These are phyloP conservation scores for Ophiorrhiza pumila DNA, from an alignment of 257 asterid genomes.

Conservation along the genomic window DNA sequence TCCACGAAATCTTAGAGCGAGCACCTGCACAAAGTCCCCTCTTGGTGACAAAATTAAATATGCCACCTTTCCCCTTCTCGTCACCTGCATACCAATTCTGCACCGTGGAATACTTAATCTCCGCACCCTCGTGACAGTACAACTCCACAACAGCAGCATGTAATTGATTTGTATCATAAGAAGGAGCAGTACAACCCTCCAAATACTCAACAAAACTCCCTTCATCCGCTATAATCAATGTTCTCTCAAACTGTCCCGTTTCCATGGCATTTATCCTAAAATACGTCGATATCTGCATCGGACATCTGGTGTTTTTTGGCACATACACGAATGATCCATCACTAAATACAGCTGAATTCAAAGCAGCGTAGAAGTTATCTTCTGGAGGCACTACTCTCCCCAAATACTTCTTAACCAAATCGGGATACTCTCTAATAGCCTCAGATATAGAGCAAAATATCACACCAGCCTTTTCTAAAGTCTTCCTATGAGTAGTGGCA, in stretches of 20 bases:
- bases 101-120: conserved; percentile 89
- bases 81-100: conserved; percentile 99
- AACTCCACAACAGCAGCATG: conserved; percentile 97
- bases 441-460: conserved; percentile 95
- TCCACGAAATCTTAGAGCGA: conserved; percentile 87
- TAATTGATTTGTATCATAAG: conserved; percentile 82
- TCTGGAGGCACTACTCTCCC: conserved; percentile 87
- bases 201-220: conserved; percentile 91
- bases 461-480: conserved; percentile 78
- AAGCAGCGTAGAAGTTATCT: conserved; percentile 78
- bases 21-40: conserved; percentile 85
- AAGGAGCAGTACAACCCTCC: conserved; percentile 99
- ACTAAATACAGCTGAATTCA: conserved; percentile 91
- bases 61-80: conserved; percentile 83
- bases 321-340: conserved; percentile 95
- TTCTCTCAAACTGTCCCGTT: conserved; percentile 97
- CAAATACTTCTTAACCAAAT: conserved; percentile 65
- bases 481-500: conserved; percentile 87
- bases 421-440: conserved; percentile 82
- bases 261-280: conserved; percentile 96
- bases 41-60: conserved; percentile 85
- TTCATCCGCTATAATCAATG: conserved; percentile 85
- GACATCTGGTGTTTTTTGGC: conserved; percentile 81
- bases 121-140: conserved; percentile 74
- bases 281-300: conserved; percentile 93